Evolutionary conservation across 1,284 basidiomycete genomes (phyloP).

Genomic region (Fistulina hepatica): DNA sequence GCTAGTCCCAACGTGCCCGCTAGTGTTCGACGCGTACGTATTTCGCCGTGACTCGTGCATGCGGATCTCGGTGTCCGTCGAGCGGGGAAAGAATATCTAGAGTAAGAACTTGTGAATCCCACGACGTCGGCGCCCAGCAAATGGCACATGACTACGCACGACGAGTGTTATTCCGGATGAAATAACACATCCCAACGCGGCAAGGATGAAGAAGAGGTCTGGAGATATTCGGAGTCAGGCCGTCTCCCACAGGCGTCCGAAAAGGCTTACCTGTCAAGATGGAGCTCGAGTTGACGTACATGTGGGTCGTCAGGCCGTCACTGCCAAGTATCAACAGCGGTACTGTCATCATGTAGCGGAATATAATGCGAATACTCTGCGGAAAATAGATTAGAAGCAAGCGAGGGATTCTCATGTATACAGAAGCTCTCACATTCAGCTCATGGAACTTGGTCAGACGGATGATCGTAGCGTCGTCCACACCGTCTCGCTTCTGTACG

Average conservation of each 20-base stretch:
- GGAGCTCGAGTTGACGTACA: conserved; percentile 53
- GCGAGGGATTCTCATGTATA: neutral
- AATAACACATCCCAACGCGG: conserved; percentile 47
- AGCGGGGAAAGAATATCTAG: conserved; percentile 15
- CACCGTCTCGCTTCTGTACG: conserved; percentile 39
- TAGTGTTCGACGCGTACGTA: too few species aligned
- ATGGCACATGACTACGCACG: conserved; percentile 30
- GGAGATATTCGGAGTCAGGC: conserved; percentile 1
- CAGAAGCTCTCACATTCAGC: conserved; percentile 45
- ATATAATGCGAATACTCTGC: conserved; percentile 56
- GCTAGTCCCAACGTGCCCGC: too few species aligned
- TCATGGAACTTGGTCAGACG: conserved; percentile 69
- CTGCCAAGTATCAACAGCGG: conserved; percentile 53
- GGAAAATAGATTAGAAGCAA: neutral
- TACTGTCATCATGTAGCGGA: conserved; percentile 56
- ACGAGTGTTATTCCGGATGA: conserved; percentile 66
- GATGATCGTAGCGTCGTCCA: conserved; percentile 52
- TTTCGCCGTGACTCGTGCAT: too few species aligned
- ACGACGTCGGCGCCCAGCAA: neutral
- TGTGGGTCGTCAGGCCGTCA: conserved; percentile 52
- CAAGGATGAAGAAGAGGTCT: conserved; percentile 51
- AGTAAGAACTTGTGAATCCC: neutral
- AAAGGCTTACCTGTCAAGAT: conserved; percentile 31
- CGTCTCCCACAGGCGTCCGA: conserved; percentile 1
- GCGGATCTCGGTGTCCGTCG: conserved; percentile 14